These are phyloP conservation scores for Coemansia sp. DNA, from an alignment of 192 early-diverging fungal genomes.

Conservation along the genomic window DNA sequence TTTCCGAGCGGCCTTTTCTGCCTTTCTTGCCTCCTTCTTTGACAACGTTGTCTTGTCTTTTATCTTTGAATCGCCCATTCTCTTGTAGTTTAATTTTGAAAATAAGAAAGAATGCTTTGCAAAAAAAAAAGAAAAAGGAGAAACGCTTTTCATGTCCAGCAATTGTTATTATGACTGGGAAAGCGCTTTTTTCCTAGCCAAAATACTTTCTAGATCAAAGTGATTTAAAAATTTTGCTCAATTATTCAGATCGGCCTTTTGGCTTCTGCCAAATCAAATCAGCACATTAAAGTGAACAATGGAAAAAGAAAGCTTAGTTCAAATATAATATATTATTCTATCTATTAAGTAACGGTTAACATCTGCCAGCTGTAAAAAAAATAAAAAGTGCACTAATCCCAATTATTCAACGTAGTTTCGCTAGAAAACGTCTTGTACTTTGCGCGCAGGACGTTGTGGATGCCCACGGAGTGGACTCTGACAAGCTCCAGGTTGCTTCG, in stretches of 20 bases:
- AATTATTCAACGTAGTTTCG: not conserved
- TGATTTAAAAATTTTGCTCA: too few relatives aligned
- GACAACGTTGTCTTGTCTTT: not conserved
- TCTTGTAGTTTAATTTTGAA: not conserved
- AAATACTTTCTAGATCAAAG: not conserved
- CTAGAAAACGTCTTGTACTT: conserved; percentile 8
- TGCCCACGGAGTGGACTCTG: conserved; percentile 38
- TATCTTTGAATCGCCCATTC: conserved; percentile 7
- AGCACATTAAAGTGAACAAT: not conserved
- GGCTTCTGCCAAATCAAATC: not conserved
- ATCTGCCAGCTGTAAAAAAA: not conserved
- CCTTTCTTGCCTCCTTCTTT: conserved; percentile 5
- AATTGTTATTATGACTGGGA: not conserved
- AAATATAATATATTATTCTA: too few relatives aligned
- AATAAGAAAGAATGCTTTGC: not conserved
- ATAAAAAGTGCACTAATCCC: not conserved
- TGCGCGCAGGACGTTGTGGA: conserved; percentile 33
- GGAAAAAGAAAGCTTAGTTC: not conserved
- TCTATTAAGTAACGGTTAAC: too few relatives aligned
- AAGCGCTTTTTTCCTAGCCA: not conserved
- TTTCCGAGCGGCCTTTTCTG: conserved; percentile 9
- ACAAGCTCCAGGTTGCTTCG: conserved; percentile 61
- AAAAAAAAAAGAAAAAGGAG: conserved; percentile 2
- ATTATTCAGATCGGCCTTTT: not conserved
- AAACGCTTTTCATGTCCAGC: not conserved